These are phyloP conservation scores for Lindgomyces ingoldianus DNA, from an alignment of 495 filamentous ascomycete species.

Conservation along the genomic window DNA sequence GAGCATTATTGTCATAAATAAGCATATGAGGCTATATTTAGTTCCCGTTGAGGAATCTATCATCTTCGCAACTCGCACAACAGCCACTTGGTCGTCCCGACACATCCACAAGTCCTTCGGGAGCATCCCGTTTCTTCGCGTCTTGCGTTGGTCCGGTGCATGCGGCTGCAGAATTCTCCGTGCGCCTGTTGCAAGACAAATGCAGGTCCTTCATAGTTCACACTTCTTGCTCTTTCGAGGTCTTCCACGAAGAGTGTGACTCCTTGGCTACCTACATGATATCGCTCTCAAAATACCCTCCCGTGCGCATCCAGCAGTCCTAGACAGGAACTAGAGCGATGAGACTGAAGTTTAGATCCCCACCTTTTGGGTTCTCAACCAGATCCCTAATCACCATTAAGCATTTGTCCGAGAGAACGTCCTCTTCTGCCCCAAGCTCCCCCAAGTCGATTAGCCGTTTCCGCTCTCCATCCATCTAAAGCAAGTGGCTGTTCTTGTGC, in stretches of 20 bases:
- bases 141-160: constrained; percentile 36
- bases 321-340: constrained; percentile 39
- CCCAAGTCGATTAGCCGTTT: constrained; percentile 38
- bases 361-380: constrained; percentile 20
- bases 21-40: too few species aligned
- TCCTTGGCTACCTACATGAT: constrained; percentile 42
- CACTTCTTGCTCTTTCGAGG: constrained; percentile 37
- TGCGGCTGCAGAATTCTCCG: constrained; percentile 31
- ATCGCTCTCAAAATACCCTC: too few species aligned
- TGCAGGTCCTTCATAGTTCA: constrained; percentile 44
- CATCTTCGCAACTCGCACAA: constrained; percentile 28
- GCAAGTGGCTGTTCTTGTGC: constrained; percentile 32
- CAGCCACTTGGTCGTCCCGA: constrained; percentile 36
- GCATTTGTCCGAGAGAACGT: constrained; percentile 30
- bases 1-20: too few species aligned
- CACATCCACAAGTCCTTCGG: constrained; percentile 33
- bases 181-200: constrained; percentile 41
- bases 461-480: constrained; percentile 39
- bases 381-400: constrained; percentile 25
- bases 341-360: constrained; percentile 37
- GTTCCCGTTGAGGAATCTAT: not conserved
- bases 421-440: constrained; percentile 26
- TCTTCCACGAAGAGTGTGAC: constrained; percentile 40
- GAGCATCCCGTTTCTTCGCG: constrained; percentile 36
- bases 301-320: too few species aligned